Percentiles rank a stretch among this genome's conserved stretches.
phyloP scores from a whole-genome alignment of 768 basidiomycete species.

The Psilocybe tampanensis region DNA sequence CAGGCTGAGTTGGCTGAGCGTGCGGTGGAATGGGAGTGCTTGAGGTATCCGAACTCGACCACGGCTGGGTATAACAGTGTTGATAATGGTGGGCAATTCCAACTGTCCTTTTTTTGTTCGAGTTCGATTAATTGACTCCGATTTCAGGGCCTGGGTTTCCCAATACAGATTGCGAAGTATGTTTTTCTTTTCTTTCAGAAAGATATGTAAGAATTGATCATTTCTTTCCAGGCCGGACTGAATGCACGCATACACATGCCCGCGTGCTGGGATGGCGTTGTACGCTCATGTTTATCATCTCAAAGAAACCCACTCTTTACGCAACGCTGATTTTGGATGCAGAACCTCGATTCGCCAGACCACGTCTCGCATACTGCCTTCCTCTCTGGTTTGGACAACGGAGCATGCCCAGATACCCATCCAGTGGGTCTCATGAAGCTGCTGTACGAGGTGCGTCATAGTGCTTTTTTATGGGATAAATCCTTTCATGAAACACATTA shows the following conservation, averaged over 20 bases:
- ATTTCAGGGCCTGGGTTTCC: conserved; percentile 40
- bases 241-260: conserved; percentile 42
- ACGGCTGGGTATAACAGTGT: conserved; percentile 30
- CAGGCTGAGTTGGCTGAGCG: conserved; percentile 42
- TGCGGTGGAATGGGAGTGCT: conserved; percentile 41
- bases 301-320: no score
- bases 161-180: conserved; percentile 42
- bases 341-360: conserved; percentile 43
- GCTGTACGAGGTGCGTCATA: conserved; percentile 33
- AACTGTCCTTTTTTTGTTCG: no score
- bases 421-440: conserved; percentile 42
- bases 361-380: conserved; percentile 38
- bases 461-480: no score
- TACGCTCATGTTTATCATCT: no score
- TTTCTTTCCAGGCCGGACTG: conserved; percentile 27
- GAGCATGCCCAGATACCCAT: conserved; percentile 37
- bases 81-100: conserved; percentile 14
- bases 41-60: conserved; percentile 34
- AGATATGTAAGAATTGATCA: neutral
- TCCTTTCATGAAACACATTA: neutral
- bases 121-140: no score
- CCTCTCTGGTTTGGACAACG: conserved; percentile 38
- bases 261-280: conserved; percentile 43
- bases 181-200: neutral
- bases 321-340: neutral